These are phyloP conservation scores for Fusarium lyarnte DNA, from an alignment of 2,329 filamentous ascomycete genomes.

Conservation along the genomic window DNA sequence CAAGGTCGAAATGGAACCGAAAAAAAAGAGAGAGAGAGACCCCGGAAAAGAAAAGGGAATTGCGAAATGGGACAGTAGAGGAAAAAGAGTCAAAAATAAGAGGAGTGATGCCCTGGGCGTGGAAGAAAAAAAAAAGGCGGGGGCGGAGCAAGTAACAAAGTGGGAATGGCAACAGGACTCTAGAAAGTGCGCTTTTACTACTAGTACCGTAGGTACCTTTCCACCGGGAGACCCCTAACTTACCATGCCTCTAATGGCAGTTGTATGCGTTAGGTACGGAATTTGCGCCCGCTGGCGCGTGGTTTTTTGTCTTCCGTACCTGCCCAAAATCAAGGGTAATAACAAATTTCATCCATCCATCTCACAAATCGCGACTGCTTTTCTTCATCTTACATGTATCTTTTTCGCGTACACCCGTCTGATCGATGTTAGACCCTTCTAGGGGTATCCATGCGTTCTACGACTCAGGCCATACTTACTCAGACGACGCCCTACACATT, in stretches of 20 bases:
- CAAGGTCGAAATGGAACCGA: conserved; percentile 11
- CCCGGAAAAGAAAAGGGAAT: conserved; percentile 45
- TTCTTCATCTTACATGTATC: conserved; percentile 15
- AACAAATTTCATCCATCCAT: conserved; percentile 15
- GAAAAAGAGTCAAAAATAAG: conserved; percentile 37
- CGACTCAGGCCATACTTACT: conserved; percentile 24
- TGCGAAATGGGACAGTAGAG: conserved; percentile 27
- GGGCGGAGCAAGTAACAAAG: conserved; percentile 38
- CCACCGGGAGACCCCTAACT: conserved; percentile 18
- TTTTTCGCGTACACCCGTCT: conserved; percentile 27
- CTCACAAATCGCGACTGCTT: conserved; percentile 21
- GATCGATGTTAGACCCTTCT: conserved; percentile 6
- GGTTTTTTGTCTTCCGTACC: conserved; percentile 23
- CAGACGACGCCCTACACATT: not conserved
- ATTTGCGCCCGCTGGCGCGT: conserved; percentile 26
- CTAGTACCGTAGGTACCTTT: conserved; percentile 15
- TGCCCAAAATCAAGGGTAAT: conserved; percentile 15
- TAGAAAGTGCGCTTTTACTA: not conserved
- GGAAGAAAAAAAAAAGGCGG: conserved; percentile 37
- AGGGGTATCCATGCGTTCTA: conserved; percentile 10
- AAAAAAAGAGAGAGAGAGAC: conserved; percentile 19
- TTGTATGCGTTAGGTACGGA: conserved; percentile 27
- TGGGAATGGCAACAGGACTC: conserved; percentile 9
- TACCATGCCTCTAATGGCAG: conserved; percentile 36
- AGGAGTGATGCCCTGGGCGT: conserved; percentile 17